A percentile compares a stretch with the other conserved stretches of the same genome.
phyloP scores from a whole-genome alignment of 345 rosid genomes.

The Hypericum perforatum region DNA sequence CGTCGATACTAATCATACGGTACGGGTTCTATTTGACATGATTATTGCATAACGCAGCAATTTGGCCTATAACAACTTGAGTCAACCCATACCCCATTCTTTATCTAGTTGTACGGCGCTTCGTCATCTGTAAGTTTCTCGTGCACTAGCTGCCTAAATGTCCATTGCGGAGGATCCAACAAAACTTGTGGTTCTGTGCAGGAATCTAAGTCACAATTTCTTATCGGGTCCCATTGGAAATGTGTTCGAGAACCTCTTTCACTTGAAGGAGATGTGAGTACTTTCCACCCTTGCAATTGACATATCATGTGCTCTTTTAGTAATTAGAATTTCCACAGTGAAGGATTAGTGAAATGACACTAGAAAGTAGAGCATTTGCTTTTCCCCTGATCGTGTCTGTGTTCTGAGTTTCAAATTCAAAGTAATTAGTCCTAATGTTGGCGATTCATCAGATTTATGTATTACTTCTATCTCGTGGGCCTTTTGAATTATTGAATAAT shows the following conservation, averaged over 20 bases:
- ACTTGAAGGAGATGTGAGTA: constrained; percentile 67
- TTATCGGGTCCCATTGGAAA: constrained; percentile 78
- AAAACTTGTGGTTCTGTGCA: constrained; percentile 19
- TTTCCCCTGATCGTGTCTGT: too few relatives aligned
- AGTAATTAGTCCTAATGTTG: too few relatives aligned
- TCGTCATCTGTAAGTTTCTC: constrained; percentile 50
- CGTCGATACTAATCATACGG: background rate
- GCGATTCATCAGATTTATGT: too few relatives aligned
- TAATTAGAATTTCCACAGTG: constrained; percentile 3
- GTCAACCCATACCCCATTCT: constrained; percentile 54
- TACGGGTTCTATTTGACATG: background rate
- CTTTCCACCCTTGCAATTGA: constrained; percentile 4
- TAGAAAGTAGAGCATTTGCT: too few relatives aligned
- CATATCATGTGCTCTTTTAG: background rate
- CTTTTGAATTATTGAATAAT: too few relatives aligned
- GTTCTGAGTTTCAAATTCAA: too few relatives aligned
- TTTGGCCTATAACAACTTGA: constrained; percentile 64
- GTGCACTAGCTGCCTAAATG: background rate
- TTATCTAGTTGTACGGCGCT: constrained; percentile 47
- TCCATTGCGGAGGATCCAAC: too few relatives aligned
- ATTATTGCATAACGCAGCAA: constrained; percentile 35
- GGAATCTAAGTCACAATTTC: constrained; percentile 80
- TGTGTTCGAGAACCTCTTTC: constrained; percentile 57
- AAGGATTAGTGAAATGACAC: too few relatives aligned
- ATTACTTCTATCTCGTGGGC: too few relatives aligned